phyloP scores from a whole-genome alignment of 2,329 filamentous ascomycete species.

The Hypoxylon sp. region DNA sequence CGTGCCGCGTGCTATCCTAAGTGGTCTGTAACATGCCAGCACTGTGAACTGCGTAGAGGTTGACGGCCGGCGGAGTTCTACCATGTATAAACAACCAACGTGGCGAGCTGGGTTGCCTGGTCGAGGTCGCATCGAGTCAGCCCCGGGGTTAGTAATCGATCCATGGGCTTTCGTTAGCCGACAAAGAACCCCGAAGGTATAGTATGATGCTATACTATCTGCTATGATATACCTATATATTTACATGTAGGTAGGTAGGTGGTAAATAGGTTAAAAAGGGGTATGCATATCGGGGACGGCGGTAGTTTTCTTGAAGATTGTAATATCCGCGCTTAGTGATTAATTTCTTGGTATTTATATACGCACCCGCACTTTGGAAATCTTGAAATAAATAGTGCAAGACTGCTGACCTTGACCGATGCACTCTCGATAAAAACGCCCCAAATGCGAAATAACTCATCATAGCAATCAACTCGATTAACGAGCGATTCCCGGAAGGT shows the following conservation, averaged over 20 bases:
- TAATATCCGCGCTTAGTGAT: slow-evolving; percentile 17
- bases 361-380: slow-evolving; percentile 16
- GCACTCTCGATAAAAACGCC: background rate
- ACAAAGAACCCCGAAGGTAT: slow-evolving; percentile 33
- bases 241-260: background rate
- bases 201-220: slow-evolving; percentile 22
- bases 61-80: slow-evolving; percentile 39
- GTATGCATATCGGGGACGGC: slow-evolving; percentile 18
- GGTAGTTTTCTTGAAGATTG: slow-evolving; percentile 6
- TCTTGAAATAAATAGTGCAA: slow-evolving; percentile 5
- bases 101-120: slow-evolving; percentile 42
- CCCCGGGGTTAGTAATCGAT: slow-evolving; percentile 40
- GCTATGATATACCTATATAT: slow-evolving; percentile 1
- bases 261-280: slow-evolving; percentile 1
- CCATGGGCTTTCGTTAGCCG: slow-evolving; percentile 42
- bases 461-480: slow-evolving; percentile 19
- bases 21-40: slow-evolving; percentile 36
- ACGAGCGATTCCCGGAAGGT: slow-evolving; percentile 21
- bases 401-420: slow-evolving; percentile 9
- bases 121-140: slow-evolving; percentile 46
- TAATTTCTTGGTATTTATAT: slow-evolving; percentile 10
- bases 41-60: slow-evolving; percentile 31
- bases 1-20: slow-evolving; percentile 34
- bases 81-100: slow-evolving; percentile 32
- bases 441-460: slow-evolving; percentile 13